phyloP scores from a whole-genome alignment of 106 monocot species.

The Ottelia alismoides region DNA sequence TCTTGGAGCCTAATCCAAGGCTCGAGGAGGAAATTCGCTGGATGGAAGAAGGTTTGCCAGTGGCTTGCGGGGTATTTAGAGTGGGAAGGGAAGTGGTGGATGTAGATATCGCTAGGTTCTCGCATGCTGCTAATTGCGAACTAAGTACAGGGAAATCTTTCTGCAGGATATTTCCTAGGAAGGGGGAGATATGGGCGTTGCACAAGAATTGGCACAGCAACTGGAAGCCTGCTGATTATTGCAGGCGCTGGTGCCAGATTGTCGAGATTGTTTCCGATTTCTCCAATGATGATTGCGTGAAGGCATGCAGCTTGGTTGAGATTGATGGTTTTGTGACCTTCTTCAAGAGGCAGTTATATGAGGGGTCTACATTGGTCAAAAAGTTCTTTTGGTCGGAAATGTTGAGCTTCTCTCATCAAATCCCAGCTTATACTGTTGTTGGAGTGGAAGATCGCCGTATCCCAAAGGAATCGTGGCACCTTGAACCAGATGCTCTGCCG shows the following conservation, averaged over 20 bases:
- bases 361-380: slow-evolving; percentile 15
- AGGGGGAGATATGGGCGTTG: slow-evolving; percentile 43
- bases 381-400: slow-evolving; percentile 17
- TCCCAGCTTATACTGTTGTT: slow-evolving; percentile 25
- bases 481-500: slow-evolving; percentile 35
- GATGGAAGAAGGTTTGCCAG: slow-evolving; percentile 21
- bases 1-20: slow-evolving; percentile 27
- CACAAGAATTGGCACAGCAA: slow-evolving; percentile 13
- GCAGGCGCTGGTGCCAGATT: slow-evolving; percentile 10
- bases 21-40: slow-evolving; percentile 21
- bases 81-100: neutral
- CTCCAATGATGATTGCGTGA: slow-evolving; percentile 20
- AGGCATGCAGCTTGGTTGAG: slow-evolving; percentile 19
- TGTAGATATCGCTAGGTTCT: slow-evolving; percentile 24
- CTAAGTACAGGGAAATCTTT: slow-evolving; percentile 16
- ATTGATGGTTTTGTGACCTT: slow-evolving; percentile 22
- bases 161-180: slow-evolving; percentile 30
- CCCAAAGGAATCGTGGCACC: slow-evolving; percentile 23
- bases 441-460: slow-evolving; percentile 11
- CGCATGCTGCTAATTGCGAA: slow-evolving; percentile 26
- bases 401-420: slow-evolving; percentile 34
- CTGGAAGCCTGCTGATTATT: slow-evolving; percentile 9
- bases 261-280: slow-evolving; percentile 46
- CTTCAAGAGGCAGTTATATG: slow-evolving; percentile 23
- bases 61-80: slow-evolving; percentile 29